Percentiles rank a stretch among this genome's conserved stretches.
phyloP scores from a whole-genome alignment of 225 moss, liverwort and hornwort species.

The Pleurozium schreberi region DNA sequence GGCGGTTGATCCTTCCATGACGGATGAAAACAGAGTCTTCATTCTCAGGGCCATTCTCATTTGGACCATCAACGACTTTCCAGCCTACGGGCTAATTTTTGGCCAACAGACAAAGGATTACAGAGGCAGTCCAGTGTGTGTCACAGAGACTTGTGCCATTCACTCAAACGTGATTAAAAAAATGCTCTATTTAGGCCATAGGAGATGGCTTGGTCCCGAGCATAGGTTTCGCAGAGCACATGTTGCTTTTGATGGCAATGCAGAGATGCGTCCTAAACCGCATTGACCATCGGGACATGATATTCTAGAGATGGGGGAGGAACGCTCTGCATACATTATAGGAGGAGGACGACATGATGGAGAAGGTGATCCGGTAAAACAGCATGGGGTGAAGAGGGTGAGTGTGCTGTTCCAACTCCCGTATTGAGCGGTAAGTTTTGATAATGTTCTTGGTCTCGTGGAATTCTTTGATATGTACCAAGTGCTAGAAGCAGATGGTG shows the following conservation, averaged over 20 bases:
- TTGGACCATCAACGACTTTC: background rate
- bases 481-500: too few species aligned
- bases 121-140: fast-evolving
- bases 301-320: too few species aligned
- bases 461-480: too few species aligned
- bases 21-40: fast-evolving
- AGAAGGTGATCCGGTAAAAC: too few species aligned
- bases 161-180: fast-evolving
- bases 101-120: background rate
- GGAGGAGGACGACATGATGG: fast-evolving
- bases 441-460: too few species aligned
- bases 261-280: fast-evolving
- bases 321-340: fast-evolving
- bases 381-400: too few species aligned
- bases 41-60: fast-evolving
- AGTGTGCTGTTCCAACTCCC: too few species aligned
- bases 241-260: fast-evolving
- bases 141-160: background rate
- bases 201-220: fast-evolving
- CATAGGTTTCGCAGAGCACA: fast-evolving
- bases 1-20: fast-evolving
- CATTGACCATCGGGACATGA: too few species aligned
- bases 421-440: too few species aligned
- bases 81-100: fast-evolving
- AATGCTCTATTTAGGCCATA: background rate